A percentile compares a stretch with the other conserved stretches of the same genome.
These are phyloP conservation scores for Apiospora pterosperma DNA, from an alignment of 2,329 filamentous ascomycete species.

Conservation along the genomic window DNA sequence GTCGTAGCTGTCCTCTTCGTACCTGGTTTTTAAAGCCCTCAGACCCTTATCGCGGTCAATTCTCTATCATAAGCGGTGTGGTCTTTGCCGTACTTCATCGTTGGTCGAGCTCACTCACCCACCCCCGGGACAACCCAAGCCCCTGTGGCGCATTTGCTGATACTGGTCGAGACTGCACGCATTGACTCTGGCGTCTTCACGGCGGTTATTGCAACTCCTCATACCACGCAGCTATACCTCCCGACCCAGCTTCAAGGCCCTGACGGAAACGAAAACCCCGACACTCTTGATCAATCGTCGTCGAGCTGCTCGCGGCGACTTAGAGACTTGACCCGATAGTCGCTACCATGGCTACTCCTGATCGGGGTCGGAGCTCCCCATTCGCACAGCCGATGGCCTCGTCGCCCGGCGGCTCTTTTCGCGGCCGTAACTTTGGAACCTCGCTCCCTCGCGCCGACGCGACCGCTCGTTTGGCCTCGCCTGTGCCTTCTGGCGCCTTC, in stretches of 20 bases:
- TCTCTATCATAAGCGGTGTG: not conserved
- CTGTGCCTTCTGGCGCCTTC: constrained; percentile 45
- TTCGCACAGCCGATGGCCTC: constrained; percentile 39
- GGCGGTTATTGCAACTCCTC: not conserved
- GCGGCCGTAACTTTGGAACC: constrained; percentile 43
- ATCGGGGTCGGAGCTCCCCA: constrained; percentile 35
- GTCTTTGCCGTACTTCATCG: not conserved
- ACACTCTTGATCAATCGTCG: not conserved
- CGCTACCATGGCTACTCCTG: constrained; percentile 31
- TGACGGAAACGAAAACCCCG: not conserved
- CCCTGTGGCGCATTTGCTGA: not conserved
- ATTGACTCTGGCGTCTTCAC: not conserved
- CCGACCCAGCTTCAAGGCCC: not conserved
- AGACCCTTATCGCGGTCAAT: not conserved
- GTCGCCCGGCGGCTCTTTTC: constrained; percentile 44
- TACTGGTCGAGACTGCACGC: not conserved
- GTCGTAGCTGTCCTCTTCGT: not conserved
- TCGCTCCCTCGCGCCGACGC: constrained; percentile 56
- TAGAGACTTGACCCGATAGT: not conserved
- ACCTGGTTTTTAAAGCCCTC: not conserved
- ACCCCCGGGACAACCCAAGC: not conserved
- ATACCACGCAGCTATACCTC: not conserved
- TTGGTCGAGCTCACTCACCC: not conserved
- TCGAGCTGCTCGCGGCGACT: not conserved
- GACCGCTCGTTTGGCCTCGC: constrained; percentile 59